phyloP scores from a whole-genome alignment of 805 yeast genomes.

The Zygosaccharomyces rouxii region DNA sequence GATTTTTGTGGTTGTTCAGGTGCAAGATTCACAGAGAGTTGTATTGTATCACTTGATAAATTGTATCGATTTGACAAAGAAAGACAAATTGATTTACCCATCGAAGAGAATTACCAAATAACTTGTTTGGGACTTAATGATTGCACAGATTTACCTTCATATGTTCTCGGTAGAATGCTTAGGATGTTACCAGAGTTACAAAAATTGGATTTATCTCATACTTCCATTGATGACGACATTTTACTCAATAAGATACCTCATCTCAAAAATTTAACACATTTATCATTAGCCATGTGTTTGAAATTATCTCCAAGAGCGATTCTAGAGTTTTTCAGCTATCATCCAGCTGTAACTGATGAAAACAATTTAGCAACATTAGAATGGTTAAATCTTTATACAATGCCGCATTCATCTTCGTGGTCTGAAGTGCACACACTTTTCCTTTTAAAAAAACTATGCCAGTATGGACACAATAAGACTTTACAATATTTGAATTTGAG shows the following conservation, averaged over 20 bases:
- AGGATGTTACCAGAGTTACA: constrained; percentile 58
- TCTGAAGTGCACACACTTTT: constrained; percentile 48
- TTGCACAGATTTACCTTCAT: constrained; percentile 69
- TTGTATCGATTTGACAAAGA: constrained; percentile 22
- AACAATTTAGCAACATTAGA: constrained; percentile 42
- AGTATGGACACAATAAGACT: constrained; percentile 35
- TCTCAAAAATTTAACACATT: constrained; percentile 62
- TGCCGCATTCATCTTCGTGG: constrained; percentile 56
- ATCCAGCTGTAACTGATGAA: constrained; percentile 52
- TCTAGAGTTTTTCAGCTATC: constrained; percentile 62
- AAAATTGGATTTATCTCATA: constrained; percentile 76
- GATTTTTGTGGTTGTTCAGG: constrained; percentile 90
- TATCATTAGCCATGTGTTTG: constrained; percentile 63
- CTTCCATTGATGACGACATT: constrained; percentile 64
- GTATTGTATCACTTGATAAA: constrained; percentile 37
- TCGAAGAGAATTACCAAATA: constrained; percentile 27
- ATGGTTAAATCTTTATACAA: constrained; percentile 66
- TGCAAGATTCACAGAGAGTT: constrained; percentile 53
- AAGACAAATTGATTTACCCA: constrained; percentile 18
- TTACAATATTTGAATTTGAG: constrained; percentile 52
- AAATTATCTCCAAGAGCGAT: constrained; percentile 68
- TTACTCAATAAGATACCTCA: constrained; percentile 50
- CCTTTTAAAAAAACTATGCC: constrained; percentile 39
- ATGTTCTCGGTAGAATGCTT: constrained; percentile 41
- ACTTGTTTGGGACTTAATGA: constrained; percentile 72